Conservation (phyloP, 192 early-diverging fungal species). For the Rhizoclosmatium globosum region DNA sequence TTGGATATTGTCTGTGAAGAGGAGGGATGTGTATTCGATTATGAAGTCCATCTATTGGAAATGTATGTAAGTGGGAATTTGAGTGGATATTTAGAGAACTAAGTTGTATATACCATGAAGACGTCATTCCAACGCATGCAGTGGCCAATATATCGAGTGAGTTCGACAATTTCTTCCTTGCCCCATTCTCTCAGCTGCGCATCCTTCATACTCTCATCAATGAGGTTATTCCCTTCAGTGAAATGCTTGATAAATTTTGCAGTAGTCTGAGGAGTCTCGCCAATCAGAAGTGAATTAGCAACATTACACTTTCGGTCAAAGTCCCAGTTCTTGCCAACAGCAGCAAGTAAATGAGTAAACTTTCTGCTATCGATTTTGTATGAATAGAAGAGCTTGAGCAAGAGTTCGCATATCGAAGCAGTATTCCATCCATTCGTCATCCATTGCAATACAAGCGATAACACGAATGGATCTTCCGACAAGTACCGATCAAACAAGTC, state of each 20-base stretch:
- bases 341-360: slow-evolving; percentile 28
- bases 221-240: slow-evolving; percentile 6
- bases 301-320: slow-evolving; percentile 28
- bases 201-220: slow-evolving; percentile 2
- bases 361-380: slow-evolving; percentile 7
- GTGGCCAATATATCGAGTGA: background rate
- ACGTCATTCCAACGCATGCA: slow-evolving; percentile 26
- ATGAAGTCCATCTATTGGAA: slow-evolving; percentile 24
- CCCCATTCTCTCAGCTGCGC: background rate
- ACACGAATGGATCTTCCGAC: slow-evolving; percentile 14
- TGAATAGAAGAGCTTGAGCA: slow-evolving; percentile 46
- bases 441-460: slow-evolving; percentile 35
- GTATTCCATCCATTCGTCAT: slow-evolving; percentile 32
- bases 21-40: slow-evolving; percentile 5
- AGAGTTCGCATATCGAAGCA: slow-evolving; percentile 35
- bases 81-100: background rate
- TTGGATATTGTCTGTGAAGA: slow-evolving; percentile 8
- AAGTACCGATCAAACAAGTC: slow-evolving; percentile 21
- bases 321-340: slow-evolving; percentile 14
- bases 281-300: slow-evolving; percentile 41
- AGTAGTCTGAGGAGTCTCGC: slow-evolving; percentile 21
- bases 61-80: background rate
- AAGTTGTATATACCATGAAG: slow-evolving; percentile 9
- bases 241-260: slow-evolving; percentile 38
- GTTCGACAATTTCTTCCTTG: slow-evolving; percentile 6